Base-by-base conservation (phyloP, 306 rosid genomes). In the Quercus wislizeni region DNA sequence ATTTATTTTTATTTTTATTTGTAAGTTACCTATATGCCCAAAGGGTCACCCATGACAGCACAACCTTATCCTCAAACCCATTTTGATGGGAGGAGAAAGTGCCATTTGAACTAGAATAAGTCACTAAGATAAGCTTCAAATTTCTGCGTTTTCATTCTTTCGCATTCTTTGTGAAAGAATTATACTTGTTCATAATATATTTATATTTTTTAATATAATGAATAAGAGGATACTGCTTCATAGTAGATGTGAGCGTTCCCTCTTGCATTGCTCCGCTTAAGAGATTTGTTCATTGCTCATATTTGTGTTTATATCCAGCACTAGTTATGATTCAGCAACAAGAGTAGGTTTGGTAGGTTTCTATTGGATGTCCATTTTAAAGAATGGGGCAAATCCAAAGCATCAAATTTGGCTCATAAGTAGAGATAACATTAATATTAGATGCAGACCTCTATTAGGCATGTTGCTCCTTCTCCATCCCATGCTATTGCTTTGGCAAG, bases 391-490 rank as follows among this genome's bases (percentile, higher is more conserved):
- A 52, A 76, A 19, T 73, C 10, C 52, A 76, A 21, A 68, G 78
- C 27, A 55, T 28, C 8, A 28, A 12, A 38, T 31, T 56, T 51
- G 64, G 72, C 43, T 38, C 56, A 59, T n/a, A 54, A 54, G 76
- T 30, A 72, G 28, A 77, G 30, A 75, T 57, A 78, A 72, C 74
- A 74, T 78, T 69, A 65, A 81, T 71, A 59, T 31, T 69, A 71
- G 75, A 74, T 69, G 84, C 88, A 56, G 25, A 95, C 99, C 97
- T 95, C 99, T 82, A 93, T 86, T 19, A 95, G 93, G 91, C 99
- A 95, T 19, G 99, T 95, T 75, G 99, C 99, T 75, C 99, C 99
- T 86, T 95, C 99, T 78, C 99, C 99, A 80, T 93, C 99, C 97
- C 97, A 95, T 72, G 98, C 97, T 83, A 95, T 84, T 56, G 98